Evolutionary conservation across 768 basidiomycete genomes (phyloP).

Genomic region (Boletus vermiculosoides): DNA sequence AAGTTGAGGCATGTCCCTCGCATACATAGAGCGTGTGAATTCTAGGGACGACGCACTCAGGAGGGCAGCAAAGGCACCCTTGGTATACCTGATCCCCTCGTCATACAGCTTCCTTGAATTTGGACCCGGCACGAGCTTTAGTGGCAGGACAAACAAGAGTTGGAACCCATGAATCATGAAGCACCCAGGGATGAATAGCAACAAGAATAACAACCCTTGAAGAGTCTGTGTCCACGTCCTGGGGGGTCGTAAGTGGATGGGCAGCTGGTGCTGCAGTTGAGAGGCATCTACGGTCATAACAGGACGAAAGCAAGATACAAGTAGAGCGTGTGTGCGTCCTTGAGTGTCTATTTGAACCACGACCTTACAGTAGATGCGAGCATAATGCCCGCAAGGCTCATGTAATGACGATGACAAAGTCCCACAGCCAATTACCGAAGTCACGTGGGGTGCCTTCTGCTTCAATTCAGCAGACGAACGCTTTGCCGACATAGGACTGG

Average conservation of each 20-base stretch:
- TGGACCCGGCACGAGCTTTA: constrained; percentile 61
- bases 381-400: constrained; percentile 1
- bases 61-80: constrained; percentile 76
- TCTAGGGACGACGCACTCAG: constrained; percentile 50
- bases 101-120: constrained; percentile 59
- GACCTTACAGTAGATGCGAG: background rate
- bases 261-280: constrained; percentile 40
- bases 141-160: constrained; percentile 65
- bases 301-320: background rate
- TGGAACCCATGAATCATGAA: constrained; percentile 73
- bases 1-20: constrained; percentile 2
- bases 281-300: constrained; percentile 21
- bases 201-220: constrained; percentile 48
- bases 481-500: constrained; percentile 37
- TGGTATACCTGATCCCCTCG: constrained; percentile 73
- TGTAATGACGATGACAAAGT: constrained; percentile 21
- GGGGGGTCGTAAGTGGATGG: constrained; percentile 53
- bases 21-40: background rate
- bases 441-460: constrained; percentile 26
- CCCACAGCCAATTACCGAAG: constrained; percentile 1
- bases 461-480: too few species aligned
- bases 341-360: constrained; percentile 15
- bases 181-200: constrained; percentile 63
- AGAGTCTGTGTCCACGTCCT: constrained; percentile 52
- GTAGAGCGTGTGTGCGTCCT: background rate